Evolutionary conservation across 305 asterid species (phyloP), one percentile per base, ranked within the genome.

Genomic region (Ilex paraguariensis): DNA sequence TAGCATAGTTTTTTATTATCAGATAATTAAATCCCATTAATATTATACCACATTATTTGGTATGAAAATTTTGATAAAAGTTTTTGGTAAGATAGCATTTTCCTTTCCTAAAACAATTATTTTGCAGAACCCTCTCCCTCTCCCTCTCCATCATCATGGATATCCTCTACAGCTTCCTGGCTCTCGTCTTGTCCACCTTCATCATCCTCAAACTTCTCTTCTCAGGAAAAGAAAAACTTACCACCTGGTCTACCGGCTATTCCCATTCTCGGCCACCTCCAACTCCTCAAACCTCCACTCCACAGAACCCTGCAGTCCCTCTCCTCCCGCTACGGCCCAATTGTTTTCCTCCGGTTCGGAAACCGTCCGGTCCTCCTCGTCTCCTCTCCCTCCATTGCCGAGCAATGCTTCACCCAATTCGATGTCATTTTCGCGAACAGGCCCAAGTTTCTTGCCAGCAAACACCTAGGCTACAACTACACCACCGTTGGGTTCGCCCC

Each of bases 311-410:
- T 69, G 8, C 31, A 10, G n/a, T 32, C 59, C 4, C 40, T 69
- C 46, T 69, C 73, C 4, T 28, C n/a, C 15, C 51, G 13, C 13
- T 44, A 51, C 15, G 74, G 65, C 60, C 69, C 74, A 3, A 58
- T 70, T 2, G 21, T 70, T 44, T 39, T 42, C 2, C 70, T 70
- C 62, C 53, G 50, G 8, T 64, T 70, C 13, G 75, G 70, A 14
- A 40, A 61, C 51, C 70, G 66, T 10, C 60, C 21, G 8, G 31
- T 60, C 33, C 54, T 60, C 17, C 5, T 42, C 40, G 64, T 60
- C 17, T 60, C 64, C 10, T 60, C 64, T 2, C 64, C 64, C 5
- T 60, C 64, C 16, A 30, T 50, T 13, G 64, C 64, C 16, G 54
- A 60, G 39, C 54, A 60, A 36, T 60, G 64, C 54, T 33, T 60